Percentiles rank a stretch among this genome's conserved stretches.
Conservation (phyloP, 2,329 filamentous ascomycete genomes). For the Dryadomyces sulphureus region DNA sequence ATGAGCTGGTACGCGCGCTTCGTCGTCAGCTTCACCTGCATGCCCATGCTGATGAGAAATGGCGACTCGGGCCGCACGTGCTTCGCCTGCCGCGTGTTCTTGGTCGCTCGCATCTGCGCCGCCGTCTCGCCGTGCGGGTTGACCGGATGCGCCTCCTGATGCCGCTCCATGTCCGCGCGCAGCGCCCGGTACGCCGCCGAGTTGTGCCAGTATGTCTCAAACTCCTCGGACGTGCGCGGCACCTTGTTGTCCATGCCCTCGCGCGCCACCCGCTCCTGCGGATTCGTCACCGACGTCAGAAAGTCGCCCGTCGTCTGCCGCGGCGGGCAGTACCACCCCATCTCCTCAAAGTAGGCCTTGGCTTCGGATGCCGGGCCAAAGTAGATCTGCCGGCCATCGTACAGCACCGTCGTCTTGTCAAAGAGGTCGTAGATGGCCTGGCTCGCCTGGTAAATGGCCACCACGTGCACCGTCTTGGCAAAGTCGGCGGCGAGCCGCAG, state of each 20-base stretch:
- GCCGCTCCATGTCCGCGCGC: conserved; percentile 39
- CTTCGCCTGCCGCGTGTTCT: conserved; percentile 32
- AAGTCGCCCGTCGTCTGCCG: conserved; percentile 61
- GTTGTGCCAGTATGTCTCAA: conserved; percentile 42
- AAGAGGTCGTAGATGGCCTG: conserved; percentile 52
- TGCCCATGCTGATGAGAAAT: conserved; percentile 43
- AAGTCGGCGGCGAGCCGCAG: conserved; percentile 53
- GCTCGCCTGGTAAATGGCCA: conserved; percentile 53
- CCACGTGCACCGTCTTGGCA: conserved; percentile 40
- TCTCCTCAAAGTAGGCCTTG: conserved; percentile 47
- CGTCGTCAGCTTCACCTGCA: conserved; percentile 34
- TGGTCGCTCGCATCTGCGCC: conserved; percentile 32
- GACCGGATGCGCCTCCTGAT: conserved; percentile 28
- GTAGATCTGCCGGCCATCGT: conserved; percentile 50
- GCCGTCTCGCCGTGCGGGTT: conserved; percentile 18
- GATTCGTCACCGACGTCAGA: conserved; percentile 44
- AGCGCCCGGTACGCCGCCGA: conserved; percentile 35
- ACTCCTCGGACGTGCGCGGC: conserved; percentile 46
- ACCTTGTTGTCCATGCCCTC: conserved; percentile 39
- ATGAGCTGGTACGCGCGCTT: conserved; percentile 67
- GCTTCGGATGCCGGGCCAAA: conserved; percentile 46
- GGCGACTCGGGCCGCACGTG: conserved; percentile 40
- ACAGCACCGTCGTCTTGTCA: conserved; percentile 62
- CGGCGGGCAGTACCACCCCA: conserved; percentile 47
- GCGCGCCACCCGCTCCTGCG: conserved; percentile 23